These are phyloP conservation scores for Myriangium duriaei DNA, from an alignment of 2,329 filamentous ascomycete species.

Conservation along the genomic window DNA sequence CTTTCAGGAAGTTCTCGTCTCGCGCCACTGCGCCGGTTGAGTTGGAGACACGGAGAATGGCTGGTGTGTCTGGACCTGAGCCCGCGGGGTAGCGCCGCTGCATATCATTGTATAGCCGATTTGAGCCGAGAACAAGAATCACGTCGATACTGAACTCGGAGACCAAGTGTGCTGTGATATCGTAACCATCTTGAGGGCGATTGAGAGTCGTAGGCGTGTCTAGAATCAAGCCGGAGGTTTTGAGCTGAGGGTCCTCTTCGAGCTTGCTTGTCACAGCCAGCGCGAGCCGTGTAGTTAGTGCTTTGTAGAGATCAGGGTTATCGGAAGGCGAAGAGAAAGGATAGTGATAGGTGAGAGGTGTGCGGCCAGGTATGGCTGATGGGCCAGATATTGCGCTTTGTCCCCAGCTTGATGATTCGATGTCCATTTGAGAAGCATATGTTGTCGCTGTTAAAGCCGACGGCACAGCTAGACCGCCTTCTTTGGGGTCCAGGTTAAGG, in stretches of 20 bases:
- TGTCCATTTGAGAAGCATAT: slow-evolving; percentile 75
- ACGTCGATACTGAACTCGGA: slow-evolving; percentile 58
- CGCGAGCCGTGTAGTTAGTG: slow-evolving; percentile 63
- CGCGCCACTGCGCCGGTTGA: slow-evolving; percentile 75
- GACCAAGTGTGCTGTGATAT: slow-evolving; percentile 69
- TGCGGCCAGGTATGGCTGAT: slow-evolving; percentile 75
- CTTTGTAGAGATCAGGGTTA: slow-evolving; percentile 56
- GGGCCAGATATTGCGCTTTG: slow-evolving; percentile 84
- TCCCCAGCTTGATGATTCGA: slow-evolving; percentile 73
- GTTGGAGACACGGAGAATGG: slow-evolving; percentile 66
- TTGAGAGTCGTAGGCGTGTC: slow-evolving; percentile 65
- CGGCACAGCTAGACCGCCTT: slow-evolving; percentile 45
- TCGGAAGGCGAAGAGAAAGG: slow-evolving; percentile 63
- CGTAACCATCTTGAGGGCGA: slow-evolving; percentile 53
- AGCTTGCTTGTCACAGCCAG: slow-evolving; percentile 66
- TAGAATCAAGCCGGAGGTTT: slow-evolving; percentile 67
- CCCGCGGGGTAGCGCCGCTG: slow-evolving; percentile 45
- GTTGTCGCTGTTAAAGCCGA: slow-evolving; percentile 78
- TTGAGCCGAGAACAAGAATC: slow-evolving; percentile 70
- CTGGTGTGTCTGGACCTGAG: slow-evolving; percentile 50
- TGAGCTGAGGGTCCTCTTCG: slow-evolving; percentile 59
- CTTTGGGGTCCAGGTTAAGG: slow-evolving; percentile 71
- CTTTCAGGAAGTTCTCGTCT: slow-evolving; percentile 61
- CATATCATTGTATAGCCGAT: slow-evolving; percentile 63
- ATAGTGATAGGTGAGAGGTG: slow-evolving; percentile 84